A percentile compares a stretch with the other conserved stretches of the same genome.
Evolutionary conservation across 1,139 yeast species (phyloP).

Genomic region (Yarrowia galli): DNA sequence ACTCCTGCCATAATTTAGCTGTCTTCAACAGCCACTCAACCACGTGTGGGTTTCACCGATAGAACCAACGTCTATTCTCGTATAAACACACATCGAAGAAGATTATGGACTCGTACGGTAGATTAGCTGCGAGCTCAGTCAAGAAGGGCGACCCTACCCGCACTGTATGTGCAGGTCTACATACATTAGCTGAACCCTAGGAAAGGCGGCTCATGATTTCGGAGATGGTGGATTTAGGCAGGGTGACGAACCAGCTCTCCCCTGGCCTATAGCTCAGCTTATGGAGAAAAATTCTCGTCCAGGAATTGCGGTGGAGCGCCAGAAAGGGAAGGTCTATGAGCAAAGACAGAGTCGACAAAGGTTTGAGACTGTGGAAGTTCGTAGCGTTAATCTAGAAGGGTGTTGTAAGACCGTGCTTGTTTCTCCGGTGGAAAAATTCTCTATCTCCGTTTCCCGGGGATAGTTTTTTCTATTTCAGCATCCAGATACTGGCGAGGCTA

Average conservation of each 20-base stretch:
- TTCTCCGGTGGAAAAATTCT: slow-evolving; percentile 14
- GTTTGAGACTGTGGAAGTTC: not conserved
- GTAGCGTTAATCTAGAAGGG: not conserved
- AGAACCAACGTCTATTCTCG: not conserved
- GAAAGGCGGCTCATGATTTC: not conserved
- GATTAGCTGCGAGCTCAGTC: no score
- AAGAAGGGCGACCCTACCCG: no score
- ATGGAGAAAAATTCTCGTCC: slow-evolving; percentile 1
- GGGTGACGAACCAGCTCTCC: not conserved
- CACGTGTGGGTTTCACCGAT: not conserved
- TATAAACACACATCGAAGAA: not conserved
- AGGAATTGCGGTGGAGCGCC: not conserved
- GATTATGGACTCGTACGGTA: not conserved
- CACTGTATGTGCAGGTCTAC: not conserved
- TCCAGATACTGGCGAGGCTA: no score
- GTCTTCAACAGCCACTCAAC: not conserved
- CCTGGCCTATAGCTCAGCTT: not conserved
- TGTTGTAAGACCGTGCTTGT: not conserved
- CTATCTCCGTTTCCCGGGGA: not conserved
- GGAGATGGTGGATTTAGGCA: not conserved
- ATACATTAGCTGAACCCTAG: slow-evolving; percentile 3
- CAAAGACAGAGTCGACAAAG: not conserved
- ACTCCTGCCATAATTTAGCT: not conserved
- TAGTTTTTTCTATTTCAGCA: not conserved
- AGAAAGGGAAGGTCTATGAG: slow-evolving; percentile 9